A percentile compares a stretch with the other conserved stretches of the same genome.
phyloP scores from a whole-genome alignment of 1,139 yeast species.

The Saccharomycopsis crataegensis region DNA sequence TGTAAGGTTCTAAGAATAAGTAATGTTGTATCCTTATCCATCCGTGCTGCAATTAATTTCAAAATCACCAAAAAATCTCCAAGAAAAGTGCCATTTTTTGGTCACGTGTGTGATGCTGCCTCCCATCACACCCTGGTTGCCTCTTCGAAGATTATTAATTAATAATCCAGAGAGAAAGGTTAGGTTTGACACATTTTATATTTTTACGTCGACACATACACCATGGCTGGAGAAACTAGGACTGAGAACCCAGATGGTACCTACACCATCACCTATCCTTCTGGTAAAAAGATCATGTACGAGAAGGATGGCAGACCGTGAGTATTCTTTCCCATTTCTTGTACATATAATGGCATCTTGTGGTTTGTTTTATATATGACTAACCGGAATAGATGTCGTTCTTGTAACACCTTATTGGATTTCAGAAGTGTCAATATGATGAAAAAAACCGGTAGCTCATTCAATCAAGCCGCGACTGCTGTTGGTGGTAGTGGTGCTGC shows the following conservation, averaged over 20 bases:
- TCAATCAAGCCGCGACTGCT: constrained; percentile 18
- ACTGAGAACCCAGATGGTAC: constrained; percentile 18
- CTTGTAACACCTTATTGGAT: constrained; percentile 73
- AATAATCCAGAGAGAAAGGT: too few relatives aligned
- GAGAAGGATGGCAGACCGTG: constrained; percentile 91
- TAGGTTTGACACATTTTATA: too few relatives aligned
- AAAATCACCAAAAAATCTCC: too few relatives aligned
- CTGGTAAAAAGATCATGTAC: constrained; percentile 66
- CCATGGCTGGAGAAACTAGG: not conserved
- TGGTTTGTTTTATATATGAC: not conserved
- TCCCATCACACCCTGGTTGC: too few relatives aligned
- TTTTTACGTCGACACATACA: too few relatives aligned
- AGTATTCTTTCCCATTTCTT: constrained; percentile 28
- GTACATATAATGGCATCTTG: too few relatives aligned
- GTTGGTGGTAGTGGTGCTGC: constrained; percentile 21
- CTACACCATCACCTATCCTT: constrained; percentile 34
- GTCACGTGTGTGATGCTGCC: too few relatives aligned
- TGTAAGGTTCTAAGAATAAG: too few relatives aligned
- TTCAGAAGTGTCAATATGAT: constrained; percentile 53
- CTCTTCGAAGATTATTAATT: too few relatives aligned
- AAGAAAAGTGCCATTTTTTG: too few relatives aligned
- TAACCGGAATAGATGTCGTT: constrained; percentile 49
- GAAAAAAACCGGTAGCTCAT: constrained; percentile 24
- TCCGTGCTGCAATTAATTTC: too few relatives aligned
- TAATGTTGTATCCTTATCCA: too few relatives aligned